Base-by-base conservation (phyloP, 768 basidiomycete genomes). In the Trametes maxima region DNA sequence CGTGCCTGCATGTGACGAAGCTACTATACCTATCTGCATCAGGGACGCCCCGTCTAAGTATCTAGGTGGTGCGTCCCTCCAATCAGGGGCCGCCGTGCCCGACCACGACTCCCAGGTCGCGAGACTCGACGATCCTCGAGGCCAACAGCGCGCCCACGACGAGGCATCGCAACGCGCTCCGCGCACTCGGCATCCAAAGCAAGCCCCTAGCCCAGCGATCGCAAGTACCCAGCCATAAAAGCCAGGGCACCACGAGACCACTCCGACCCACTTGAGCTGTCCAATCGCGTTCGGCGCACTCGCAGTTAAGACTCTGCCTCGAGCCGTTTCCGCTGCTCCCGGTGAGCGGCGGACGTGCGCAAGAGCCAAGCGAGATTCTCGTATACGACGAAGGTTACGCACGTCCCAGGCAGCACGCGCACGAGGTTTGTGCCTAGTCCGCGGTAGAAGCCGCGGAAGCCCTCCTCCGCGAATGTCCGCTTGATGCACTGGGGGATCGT, bases 301-400 rank as follows among this genome's bases (percentile, higher is more conserved):
- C 40, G 33, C 24, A 46, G 36, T 24, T 25, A 60, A 14, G 53
- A 43, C 33, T n/a, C 45, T 17, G 46, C 52, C 13, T 53, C 55
- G 44, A 53, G 43, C 22, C 14, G 44, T 49, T 19, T 40, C 46
- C 43, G 58, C 48, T 61, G 72, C 59, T 82, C 83, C 33, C 82
- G 78, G 60, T 75, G 80, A n/a, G 78, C 77, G 49, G 90, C 91
- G 2, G 82, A 81, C 5, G 83, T 85, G 63, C 88, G 79, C 44
- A 94, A 73, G 25, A 93, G 69, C 92, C 92, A 94, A 0, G 92
- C 92, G 57, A 94, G 72, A 65, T 94, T 94, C 72, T 94, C 97
- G 72, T 98, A 99, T 19, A 98, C 95, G 40, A 98, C 96, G 66
- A 98, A 97, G 5, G 96, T 98, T 47, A 98, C 91, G 72, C 96